phyloP scores from a whole-genome alignment of 116 monocot species.

The Papilionanthe hybrid region DNA sequence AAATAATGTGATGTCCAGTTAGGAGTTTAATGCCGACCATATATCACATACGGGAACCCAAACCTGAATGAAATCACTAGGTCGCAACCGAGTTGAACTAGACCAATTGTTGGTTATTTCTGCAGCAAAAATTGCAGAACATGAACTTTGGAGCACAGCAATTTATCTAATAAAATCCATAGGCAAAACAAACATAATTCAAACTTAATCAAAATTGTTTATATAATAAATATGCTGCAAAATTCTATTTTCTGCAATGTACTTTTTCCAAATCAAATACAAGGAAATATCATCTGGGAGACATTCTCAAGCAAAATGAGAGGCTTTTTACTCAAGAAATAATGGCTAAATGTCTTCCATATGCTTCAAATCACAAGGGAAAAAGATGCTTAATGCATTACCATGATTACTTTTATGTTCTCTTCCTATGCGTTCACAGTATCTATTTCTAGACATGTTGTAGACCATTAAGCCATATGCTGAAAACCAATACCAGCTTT shows the following conservation, averaged over 20 bases:
- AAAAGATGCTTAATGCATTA: constrained; percentile 18
- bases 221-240: background rate
- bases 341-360: background rate
- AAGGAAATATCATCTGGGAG: background rate
- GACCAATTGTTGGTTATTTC: too few relatives aligned
- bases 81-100: too few relatives aligned
- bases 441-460: constrained; percentile 85
- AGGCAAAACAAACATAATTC: background rate
- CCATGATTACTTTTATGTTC: constrained; percentile 99
- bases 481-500: constrained; percentile 96
- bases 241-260: background rate
- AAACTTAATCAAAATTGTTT: background rate
- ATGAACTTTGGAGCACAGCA: too few relatives aligned
- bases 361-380: background rate
- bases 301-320: background rate
- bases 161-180: background rate
- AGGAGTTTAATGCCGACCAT: background rate
- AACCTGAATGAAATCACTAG: background rate
- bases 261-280: background rate
- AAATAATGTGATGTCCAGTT: background rate
- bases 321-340: background rate
- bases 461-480: constrained; percentile 71
- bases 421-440: constrained; percentile 90
- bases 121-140: too few relatives aligned
- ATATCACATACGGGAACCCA: background rate